phyloP scores from a whole-genome alignment of 768 basidiomycete genomes.

The Xanthoconium stramineum region DNA sequence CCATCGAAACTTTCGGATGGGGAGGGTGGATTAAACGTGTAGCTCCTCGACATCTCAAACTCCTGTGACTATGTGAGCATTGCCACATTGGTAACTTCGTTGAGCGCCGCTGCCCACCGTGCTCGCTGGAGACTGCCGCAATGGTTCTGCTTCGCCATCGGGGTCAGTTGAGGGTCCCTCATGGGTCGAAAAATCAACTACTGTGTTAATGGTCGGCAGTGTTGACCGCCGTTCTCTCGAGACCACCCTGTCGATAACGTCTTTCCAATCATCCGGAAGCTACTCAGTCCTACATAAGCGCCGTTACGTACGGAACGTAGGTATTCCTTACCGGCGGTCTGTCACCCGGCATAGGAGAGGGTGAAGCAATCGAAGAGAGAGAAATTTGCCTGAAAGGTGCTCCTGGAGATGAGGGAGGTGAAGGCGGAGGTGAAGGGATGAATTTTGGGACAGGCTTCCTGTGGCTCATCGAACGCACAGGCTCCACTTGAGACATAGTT shows the following conservation, averaged over 20 bases:
- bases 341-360: slow-evolving; percentile 20
- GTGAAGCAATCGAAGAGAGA: slow-evolving; percentile 23
- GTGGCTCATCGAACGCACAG: slow-evolving; percentile 49
- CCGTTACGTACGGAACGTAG: not conserved
- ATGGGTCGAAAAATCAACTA: slow-evolving; percentile 29
- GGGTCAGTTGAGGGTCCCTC: slow-evolving; percentile 22
- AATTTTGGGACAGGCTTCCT: slow-evolving; percentile 69
- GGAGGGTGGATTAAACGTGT: slow-evolving; percentile 33
- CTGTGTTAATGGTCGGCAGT: slow-evolving; percentile 32
- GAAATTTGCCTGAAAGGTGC: slow-evolving; percentile 34
- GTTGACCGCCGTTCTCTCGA: slow-evolving; percentile 30
- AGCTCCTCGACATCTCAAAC: slow-evolving; percentile 28
- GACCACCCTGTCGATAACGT: slow-evolving; percentile 32
- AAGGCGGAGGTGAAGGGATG: slow-evolving; percentile 59
- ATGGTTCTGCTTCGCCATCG: slow-evolving; percentile 26
- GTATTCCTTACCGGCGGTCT: slow-evolving; percentile 30
- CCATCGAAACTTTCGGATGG: slow-evolving; percentile 34
- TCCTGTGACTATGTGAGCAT: slow-evolving; percentile 32
- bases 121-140: slow-evolving; percentile 33
- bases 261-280: slow-evolving; percentile 37
- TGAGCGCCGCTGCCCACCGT: slow-evolving; percentile 32
- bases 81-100: slow-evolving; percentile 20
- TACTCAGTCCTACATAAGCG: slow-evolving; percentile 12
- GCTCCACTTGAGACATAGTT: slow-evolving; percentile 30
- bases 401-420: slow-evolving; percentile 33